Conservation (phyloP, 2,329 filamentous ascomycete genomes). For the Phialemoniopsis sp. region DNA sequence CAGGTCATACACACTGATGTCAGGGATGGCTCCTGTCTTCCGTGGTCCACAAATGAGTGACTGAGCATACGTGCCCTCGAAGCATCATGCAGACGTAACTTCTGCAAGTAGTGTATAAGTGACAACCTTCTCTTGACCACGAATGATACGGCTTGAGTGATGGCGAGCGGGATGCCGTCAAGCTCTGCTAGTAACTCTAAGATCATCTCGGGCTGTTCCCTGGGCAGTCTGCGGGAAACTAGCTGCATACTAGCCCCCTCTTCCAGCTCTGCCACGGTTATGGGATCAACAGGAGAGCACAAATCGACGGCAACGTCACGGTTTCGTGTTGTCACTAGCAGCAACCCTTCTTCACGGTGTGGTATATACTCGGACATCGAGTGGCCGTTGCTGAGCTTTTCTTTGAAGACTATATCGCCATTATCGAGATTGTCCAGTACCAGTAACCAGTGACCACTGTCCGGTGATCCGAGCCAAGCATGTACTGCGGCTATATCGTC, state of each 20-base stretch:
- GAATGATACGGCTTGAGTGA: slow-evolving; percentile 14
- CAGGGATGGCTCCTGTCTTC: background rate
- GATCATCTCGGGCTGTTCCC: background rate
- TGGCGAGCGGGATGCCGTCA: slow-evolving; percentile 22
- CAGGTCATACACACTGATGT: background rate
- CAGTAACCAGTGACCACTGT: background rate
- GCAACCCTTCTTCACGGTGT: background rate
- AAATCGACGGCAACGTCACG: background rate
- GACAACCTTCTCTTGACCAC: background rate
- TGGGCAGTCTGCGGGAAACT: background rate
- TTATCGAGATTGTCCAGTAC: background rate
- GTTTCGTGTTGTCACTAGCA: background rate
- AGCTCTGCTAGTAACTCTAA: slow-evolving; percentile 12
- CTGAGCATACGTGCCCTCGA: no score
- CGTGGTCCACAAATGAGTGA: background rate
- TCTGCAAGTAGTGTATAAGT: background rate
- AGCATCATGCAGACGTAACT: background rate
- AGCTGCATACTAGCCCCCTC: no score
- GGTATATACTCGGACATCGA: background rate
- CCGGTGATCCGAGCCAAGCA: no score
- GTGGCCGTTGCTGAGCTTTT: background rate
- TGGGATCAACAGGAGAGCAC: background rate
- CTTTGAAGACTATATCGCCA: background rate
- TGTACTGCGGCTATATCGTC: no score
- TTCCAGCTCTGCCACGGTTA: background rate